A percentile compares a stretch with the other conserved stretches of the same genome.
Conservation (phyloP, 1,284 basidiomycete species). For the Rhodotorula sp. region DNA sequence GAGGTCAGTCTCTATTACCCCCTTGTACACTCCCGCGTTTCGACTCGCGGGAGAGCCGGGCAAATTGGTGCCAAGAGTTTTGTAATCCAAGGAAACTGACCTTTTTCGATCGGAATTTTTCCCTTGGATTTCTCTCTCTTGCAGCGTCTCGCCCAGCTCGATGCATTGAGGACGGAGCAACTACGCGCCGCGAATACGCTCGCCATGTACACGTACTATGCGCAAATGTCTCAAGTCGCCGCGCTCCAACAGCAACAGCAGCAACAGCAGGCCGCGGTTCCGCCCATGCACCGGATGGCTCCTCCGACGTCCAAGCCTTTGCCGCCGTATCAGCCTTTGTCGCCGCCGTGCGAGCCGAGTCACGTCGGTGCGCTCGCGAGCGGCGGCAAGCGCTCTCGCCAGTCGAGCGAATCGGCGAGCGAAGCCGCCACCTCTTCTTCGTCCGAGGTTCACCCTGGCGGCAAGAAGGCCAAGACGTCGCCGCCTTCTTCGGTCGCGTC, state of each 20-base stretch:
- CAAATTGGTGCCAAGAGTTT: neutral
- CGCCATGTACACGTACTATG: conserved; percentile 22
- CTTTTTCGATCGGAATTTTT: neutral
- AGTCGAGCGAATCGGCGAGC: conserved; percentile 19
- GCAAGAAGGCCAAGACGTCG: conserved; percentile 15
- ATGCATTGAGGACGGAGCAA: conserved; percentile 38
- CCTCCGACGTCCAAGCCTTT: neutral
- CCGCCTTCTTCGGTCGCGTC: neutral
- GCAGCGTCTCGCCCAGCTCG: conserved; percentile 40
- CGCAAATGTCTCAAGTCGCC: conserved; percentile 16
- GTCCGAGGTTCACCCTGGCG: neutral
- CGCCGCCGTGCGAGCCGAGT: conserved; percentile 8
- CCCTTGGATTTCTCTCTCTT: neutral
- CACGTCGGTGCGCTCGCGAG: neutral
- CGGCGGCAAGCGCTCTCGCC: conserved; percentile 10
- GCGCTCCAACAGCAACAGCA: conserved; percentile 10
- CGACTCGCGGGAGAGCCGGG: neutral
- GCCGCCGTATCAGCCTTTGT: conserved; percentile 19
- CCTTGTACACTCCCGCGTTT: neutral
- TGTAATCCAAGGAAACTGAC: neutral
- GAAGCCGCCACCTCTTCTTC: neutral
- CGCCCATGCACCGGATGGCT: neutral
- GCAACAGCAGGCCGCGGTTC: neutral
- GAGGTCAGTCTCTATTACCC: conserved; percentile 32
- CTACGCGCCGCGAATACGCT: conserved; percentile 33